Conservation (phyloP, 1,139 yeast species). For the Geotrichum phurueaensis region DNA sequence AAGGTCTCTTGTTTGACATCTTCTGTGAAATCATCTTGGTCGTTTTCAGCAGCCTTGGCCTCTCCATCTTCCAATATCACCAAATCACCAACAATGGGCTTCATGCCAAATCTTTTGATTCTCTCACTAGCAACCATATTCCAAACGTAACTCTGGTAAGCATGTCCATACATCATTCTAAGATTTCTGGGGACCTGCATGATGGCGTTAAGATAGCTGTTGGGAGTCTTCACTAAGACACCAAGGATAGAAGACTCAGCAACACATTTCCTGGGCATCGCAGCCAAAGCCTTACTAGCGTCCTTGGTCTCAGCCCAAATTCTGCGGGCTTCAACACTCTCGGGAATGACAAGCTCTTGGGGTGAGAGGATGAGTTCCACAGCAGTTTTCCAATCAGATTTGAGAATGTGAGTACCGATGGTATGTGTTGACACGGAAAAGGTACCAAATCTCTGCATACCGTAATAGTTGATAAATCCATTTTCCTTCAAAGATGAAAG, state of each 20-base stretch:
- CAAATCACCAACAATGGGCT: constrained; percentile 76
- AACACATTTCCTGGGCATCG: constrained; percentile 80
- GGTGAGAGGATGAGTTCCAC: constrained; percentile 74
- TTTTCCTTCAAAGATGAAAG: constrained; percentile 52
- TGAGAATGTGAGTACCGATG: constrained; percentile 66
- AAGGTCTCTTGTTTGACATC: constrained; percentile 54
- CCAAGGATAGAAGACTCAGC: constrained; percentile 76
- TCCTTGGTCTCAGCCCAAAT: constrained; percentile 75
- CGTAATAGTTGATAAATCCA: constrained; percentile 91
- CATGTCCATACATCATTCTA: constrained; percentile 92
- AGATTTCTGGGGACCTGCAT: constrained; percentile 89
- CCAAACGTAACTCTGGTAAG: constrained; percentile 96
- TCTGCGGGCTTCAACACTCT: constrained; percentile 71
- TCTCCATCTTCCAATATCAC: constrained; percentile 43
- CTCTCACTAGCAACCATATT: constrained; percentile 78
- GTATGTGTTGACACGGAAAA: constrained; percentile 87
- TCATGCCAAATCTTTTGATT: constrained; percentile 61
- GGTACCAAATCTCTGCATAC: constrained; percentile 97
- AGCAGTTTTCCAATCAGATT: constrained; percentile 73
- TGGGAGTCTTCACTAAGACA: constrained; percentile 46
- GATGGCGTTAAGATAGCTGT: constrained; percentile 65
- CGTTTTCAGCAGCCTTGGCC: constrained; percentile 31
- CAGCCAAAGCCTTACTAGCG: constrained; percentile 55
- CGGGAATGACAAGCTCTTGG: constrained; percentile 78
- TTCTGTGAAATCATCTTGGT: constrained; percentile 53